Conservation (phyloP, 148 eudicot species). For the Salicornia ramosissima region DNA sequence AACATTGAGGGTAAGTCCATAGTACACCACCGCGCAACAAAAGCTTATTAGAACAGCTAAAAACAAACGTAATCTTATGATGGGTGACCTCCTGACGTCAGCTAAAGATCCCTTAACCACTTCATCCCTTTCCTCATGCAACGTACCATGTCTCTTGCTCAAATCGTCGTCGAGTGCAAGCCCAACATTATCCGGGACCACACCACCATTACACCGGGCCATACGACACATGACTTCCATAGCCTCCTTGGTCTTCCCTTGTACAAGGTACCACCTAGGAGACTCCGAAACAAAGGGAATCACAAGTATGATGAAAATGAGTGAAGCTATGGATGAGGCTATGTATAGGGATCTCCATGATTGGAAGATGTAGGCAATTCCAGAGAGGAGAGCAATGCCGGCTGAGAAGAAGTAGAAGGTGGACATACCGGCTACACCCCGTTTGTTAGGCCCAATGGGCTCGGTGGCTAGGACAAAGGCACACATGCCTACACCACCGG, state of each 20-base stretch:
- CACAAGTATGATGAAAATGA: conserved; percentile 46
- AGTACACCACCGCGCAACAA: conserved; percentile 65
- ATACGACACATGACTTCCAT: conserved; percentile 54
- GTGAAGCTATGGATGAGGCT: conserved; percentile 66
- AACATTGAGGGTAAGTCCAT: conserved; percentile 78
- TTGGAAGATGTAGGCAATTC: conserved; percentile 58
- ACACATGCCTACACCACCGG: conserved; percentile 82
- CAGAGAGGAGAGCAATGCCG: conserved; percentile 62
- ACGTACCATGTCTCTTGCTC: neutral
- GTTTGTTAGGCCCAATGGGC: conserved; percentile 65
- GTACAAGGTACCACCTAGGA: conserved; percentile 79
- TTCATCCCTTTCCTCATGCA: conserved; percentile 21
- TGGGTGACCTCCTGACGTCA: conserved; percentile 52
- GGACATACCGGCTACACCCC: conserved; percentile 83
- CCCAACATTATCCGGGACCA: conserved; percentile 37
- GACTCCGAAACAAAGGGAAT: conserved; percentile 79
- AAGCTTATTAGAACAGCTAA: conserved; percentile 64
- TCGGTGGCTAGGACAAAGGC: conserved; percentile 81
- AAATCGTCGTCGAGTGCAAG: conserved; percentile 57
- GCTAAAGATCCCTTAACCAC: conserved; percentile 49
- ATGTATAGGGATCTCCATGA: conserved; percentile 70
- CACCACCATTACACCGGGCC: conserved; percentile 43
- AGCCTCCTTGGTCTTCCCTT: conserved; percentile 65
- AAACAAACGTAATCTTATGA: conserved; percentile 54
- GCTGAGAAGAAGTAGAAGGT: conserved; percentile 84